Conservation (phyloP, 2,329 filamentous ascomycete genomes). For the Drechslerella dactyloides region DNA sequence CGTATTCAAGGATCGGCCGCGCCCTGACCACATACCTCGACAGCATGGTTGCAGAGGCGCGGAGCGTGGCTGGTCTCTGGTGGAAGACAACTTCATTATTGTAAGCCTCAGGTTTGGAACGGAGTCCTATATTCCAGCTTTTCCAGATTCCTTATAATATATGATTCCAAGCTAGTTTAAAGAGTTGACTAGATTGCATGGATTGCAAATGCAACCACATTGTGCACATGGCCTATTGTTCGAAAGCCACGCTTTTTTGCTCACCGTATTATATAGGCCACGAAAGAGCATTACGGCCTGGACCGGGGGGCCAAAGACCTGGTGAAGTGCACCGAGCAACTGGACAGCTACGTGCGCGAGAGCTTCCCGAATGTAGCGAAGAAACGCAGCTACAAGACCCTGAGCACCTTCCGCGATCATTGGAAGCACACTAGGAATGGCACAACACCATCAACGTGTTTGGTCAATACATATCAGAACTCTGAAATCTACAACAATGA, state of each 20-base stretch:
- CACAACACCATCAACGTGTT: neutral
- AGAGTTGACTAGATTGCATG: too few relatives aligned
- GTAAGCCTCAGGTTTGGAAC: neutral
- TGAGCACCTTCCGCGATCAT: neutral
- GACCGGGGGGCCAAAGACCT: neutral
- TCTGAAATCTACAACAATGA: neutral
- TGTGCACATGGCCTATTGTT: too few relatives aligned
- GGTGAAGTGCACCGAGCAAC: neutral
- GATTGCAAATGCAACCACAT: too few relatives aligned
- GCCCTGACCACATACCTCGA: neutral
- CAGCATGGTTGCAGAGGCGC: neutral
- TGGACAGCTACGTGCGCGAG: neutral
- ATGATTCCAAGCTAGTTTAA: too few relatives aligned
- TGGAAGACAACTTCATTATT: neutral
- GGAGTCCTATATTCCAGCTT: too few relatives aligned
- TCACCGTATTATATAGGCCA: too few relatives aligned
- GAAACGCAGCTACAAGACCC: neutral
- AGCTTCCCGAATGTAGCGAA: neutral
- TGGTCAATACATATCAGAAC: neutral
- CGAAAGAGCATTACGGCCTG: neutral
- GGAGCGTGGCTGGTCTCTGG: neutral
- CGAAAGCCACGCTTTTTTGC: too few relatives aligned
- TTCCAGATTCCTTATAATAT: too few relatives aligned
- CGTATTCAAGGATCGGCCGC: neutral
- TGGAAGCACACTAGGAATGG: neutral